Base-by-base conservation (phyloP, 139 green algal genomes). In the Haematococcus sp. region DNA sequence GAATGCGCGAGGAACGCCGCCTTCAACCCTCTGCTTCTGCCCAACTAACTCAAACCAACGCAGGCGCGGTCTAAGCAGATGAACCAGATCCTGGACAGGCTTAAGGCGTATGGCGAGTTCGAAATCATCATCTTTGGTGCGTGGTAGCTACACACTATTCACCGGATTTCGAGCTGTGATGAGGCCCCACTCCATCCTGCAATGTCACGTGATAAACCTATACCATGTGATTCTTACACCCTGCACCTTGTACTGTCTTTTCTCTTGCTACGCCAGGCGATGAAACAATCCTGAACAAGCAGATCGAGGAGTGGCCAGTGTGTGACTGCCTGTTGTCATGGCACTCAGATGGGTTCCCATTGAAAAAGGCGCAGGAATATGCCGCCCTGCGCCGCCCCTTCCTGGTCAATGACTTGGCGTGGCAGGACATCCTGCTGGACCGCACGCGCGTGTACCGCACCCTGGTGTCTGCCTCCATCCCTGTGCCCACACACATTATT, bases 281-380 rank as follows among this genome's bases (percentile, higher is more conserved):
- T 56, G 69, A 83, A 20, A 61, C 82, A 46, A 98, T 99, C 55
- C 65, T 98, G 46, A 82, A 96, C 35, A 73, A 92, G 71, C 83
- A 89, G 0, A 78, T 97, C 4, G 90, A 97, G 28, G 84, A 95
- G 33, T 99, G 96, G 96, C 96, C 96, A 1, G 49, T 85, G 17
- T 91, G 86, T 30, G 89, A 98, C 49, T 91, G 84, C 65, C 76
- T 99, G 63, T 89, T 99, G 60, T 91, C 87, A 33, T 99, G 97
- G 92, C 92, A 97, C 86, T 94, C 84, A 35, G 87, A 95, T 9
- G 92, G 93, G n/a, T 99, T 98, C 61, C 96, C 96, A 0, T 79
- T 99, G 16, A 68, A 84, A 19, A 99, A 98, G 87, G 95, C 87
- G 9, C 35, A 60, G 33, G 66, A 33, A 40, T 97, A 96, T 75